These are phyloP conservation scores for Cardiosporidium cionae DNA, from an alignment of 169 alveolate species.

Conservation along the genomic window DNA sequence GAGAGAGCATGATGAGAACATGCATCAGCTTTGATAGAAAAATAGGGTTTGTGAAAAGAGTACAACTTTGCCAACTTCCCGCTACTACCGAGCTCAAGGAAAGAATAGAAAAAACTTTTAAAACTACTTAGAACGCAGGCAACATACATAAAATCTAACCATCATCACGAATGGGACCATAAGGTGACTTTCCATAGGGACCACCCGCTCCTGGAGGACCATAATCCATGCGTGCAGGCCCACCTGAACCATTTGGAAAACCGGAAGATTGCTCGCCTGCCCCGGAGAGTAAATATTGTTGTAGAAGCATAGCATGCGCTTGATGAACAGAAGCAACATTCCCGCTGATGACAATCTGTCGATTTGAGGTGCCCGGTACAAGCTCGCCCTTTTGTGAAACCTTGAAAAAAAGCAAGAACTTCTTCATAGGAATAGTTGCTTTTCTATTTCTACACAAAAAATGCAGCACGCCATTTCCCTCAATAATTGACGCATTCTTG, in stretches of 20 bases:
- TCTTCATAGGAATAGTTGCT: not conserved
- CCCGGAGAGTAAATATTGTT: not conserved
- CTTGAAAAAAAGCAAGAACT: not conserved
- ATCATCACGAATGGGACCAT: not conserved
- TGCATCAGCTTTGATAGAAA: not conserved
- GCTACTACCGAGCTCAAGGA: no score
- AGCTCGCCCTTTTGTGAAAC: conserved; percentile 20
- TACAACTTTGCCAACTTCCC: no score
- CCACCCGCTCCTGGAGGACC: not conserved
- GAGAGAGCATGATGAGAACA: not conserved
- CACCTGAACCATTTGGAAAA: not conserved
- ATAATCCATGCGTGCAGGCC: not conserved
- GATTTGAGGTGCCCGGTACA: conserved; percentile 12
- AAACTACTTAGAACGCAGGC: not conserved
- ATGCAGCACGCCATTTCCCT: not conserved
- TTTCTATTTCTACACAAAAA: not conserved
- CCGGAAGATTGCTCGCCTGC: not conserved
- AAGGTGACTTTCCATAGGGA: not conserved
- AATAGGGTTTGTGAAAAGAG: not conserved
- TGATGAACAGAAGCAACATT: conserved; percentile 16
- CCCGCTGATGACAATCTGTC: conserved; percentile 6
- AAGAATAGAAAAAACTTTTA: not conserved
- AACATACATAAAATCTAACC: no score
- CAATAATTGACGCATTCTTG: not conserved
- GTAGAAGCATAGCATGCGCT: conserved; percentile 9